Percentiles rank a stretch among this genome's conserved stretches.
Conservation (phyloP, 805 yeast species). For the Suhomyces kilbournensis region DNA sequence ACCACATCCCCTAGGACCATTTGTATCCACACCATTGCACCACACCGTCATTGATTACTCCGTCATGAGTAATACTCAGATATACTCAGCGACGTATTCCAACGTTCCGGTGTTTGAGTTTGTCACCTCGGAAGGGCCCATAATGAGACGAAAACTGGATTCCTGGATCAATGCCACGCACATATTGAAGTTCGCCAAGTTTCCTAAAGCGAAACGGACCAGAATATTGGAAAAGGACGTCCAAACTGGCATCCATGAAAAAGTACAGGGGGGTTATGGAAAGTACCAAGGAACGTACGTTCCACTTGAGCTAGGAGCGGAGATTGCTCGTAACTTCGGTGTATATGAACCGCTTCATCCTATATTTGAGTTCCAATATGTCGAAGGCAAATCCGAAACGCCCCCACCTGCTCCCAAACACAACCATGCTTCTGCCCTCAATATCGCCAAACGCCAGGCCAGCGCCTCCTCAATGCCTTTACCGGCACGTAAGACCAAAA, state of each 20-base stretch:
- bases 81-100: conserved; percentile 73
- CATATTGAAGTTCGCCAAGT: conserved; percentile 63
- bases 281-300: conserved; percentile 55
- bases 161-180: conserved; percentile 73
- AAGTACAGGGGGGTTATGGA: conserved; percentile 74
- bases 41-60: neutral
- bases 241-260: conserved; percentile 62
- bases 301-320: conserved; percentile 40
- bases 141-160: conserved; percentile 64
- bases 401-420: conserved; percentile 50
- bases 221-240: conserved; percentile 63
- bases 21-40: neutral
- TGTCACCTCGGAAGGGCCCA: conserved; percentile 65
- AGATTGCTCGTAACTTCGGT: conserved; percentile 38
- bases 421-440: conserved; percentile 44
- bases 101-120: conserved; percentile 69
- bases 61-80: conserved; percentile 15
- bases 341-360: conserved; percentile 49
- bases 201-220: conserved; percentile 62
- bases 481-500: conserved; percentile 14
- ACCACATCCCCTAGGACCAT: neutral
- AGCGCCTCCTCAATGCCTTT: conserved; percentile 3
- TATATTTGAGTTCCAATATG: conserved; percentile 24
- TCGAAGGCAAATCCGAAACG: conserved; percentile 37
- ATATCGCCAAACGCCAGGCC: conserved; percentile 33